These are phyloP conservation scores for Saprolegnia diclina DNA, from an alignment of 352 stramenopile genomes.

Conservation along the genomic window DNA sequence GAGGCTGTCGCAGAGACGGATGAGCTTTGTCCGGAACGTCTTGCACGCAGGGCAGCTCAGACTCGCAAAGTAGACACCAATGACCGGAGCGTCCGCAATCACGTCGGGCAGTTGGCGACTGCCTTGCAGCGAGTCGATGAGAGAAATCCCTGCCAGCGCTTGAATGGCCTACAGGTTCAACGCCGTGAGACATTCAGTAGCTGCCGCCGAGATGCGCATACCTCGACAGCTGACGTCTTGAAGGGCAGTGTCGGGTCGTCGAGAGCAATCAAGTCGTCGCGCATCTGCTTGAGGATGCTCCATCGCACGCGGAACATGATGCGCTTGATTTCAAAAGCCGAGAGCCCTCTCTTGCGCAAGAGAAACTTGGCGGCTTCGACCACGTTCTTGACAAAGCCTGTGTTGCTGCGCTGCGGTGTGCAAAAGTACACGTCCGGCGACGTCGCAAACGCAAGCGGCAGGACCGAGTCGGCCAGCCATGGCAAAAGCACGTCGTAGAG, in stretches of 20 bases:
- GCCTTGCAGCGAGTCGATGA: constrained; percentile 72
- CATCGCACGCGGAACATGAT: constrained; percentile 28
- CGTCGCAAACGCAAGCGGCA: constrained; percentile 55
- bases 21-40: constrained; percentile 49
- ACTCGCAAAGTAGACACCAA: constrained; percentile 72
- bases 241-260: constrained; percentile 22
- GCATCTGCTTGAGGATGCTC: constrained; percentile 24
- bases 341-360: constrained; percentile 49
- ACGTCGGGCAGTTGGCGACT: constrained; percentile 45
- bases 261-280: constrained; percentile 22
- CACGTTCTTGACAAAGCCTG: constrained; percentile 79
- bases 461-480: constrained; percentile 72
- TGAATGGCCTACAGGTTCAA: constrained; percentile 38
- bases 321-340: constrained; percentile 48
- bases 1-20: constrained; percentile 42
- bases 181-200: not conserved
- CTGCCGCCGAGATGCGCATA: not conserved
- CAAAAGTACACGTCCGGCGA: constrained; percentile 36
- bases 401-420: constrained; percentile 62
- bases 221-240: constrained; percentile 14
- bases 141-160: constrained; percentile 49
- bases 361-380: constrained; percentile 47
- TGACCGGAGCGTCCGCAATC: constrained; percentile 46
- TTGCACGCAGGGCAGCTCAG: constrained; percentile 43
- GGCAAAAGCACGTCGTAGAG: constrained; percentile 87